A percentile compares a stretch with the other conserved stretches of the same genome.
phyloP scores from a whole-genome alignment of 805 yeast genomes.

The Metschnikowia matae region DNA sequence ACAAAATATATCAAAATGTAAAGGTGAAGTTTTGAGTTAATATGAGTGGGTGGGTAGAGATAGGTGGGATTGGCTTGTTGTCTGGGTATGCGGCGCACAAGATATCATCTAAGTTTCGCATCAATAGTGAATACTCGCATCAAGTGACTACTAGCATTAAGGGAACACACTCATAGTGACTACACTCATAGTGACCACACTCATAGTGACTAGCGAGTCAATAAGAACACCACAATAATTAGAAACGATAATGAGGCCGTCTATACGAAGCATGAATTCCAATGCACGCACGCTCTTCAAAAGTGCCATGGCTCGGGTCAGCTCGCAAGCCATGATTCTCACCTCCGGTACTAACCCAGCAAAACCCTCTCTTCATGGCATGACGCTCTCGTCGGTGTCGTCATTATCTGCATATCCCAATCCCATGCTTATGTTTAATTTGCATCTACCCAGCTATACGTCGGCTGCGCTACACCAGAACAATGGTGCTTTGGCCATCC shows the following conservation, averaged over 20 bases:
- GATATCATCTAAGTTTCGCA: too few relatives aligned
- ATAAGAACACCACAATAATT: not conserved
- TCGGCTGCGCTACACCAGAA: constrained; percentile 59
- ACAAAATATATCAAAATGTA: too few relatives aligned
- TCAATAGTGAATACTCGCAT: not conserved
- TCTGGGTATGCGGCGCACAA: too few relatives aligned
- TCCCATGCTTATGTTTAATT: constrained; percentile 79
- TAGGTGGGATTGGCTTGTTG: too few relatives aligned
- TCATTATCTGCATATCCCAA: constrained; percentile 75
- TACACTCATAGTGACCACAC: too few relatives aligned
- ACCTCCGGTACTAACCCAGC: constrained; percentile 24
- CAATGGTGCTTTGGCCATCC: constrained; percentile 57
- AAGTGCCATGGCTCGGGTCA: constrained; percentile 33
- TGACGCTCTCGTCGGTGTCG: constrained; percentile 81
- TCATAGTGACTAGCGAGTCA: not conserved
- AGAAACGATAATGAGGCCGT: not conserved
- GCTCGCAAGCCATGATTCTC: constrained; percentile 42
- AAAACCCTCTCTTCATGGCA: constrained; percentile 49
- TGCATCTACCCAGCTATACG: constrained; percentile 83
- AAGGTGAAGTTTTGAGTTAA: too few relatives aligned
- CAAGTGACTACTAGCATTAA: not conserved
- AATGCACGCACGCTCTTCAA: constrained; percentile 18
- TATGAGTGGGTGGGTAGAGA: too few relatives aligned
- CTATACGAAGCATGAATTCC: not conserved
- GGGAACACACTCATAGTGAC: not conserved